phyloP scores from a whole-genome alignment of 2,329 filamentous ascomycete species.

The Phaeosphaeria sp. region DNA sequence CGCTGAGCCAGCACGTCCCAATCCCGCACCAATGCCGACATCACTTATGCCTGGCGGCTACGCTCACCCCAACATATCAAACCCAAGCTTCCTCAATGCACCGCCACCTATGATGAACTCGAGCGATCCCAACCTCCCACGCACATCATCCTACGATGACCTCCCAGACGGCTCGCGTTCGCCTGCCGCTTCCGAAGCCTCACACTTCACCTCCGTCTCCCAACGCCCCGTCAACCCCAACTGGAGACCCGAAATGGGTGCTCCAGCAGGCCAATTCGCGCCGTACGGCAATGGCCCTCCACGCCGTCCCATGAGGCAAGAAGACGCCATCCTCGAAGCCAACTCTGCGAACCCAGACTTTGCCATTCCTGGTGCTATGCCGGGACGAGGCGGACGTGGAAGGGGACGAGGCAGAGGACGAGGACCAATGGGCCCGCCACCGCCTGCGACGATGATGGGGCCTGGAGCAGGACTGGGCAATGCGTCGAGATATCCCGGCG shows the following conservation, averaged over 20 bases:
- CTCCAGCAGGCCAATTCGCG: slow-evolving; percentile 46
- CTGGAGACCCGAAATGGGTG: slow-evolving; percentile 68
- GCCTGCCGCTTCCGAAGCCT: slow-evolving; percentile 76
- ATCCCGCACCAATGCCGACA: slow-evolving; percentile 39
- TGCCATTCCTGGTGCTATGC: slow-evolving; percentile 63
- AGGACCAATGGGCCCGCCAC: slow-evolving; percentile 34
- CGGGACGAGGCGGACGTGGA: slow-evolving; percentile 41
- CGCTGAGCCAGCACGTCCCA: slow-evolving; percentile 56
- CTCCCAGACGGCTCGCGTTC: slow-evolving; percentile 69
- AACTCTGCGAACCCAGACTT: slow-evolving; percentile 80
- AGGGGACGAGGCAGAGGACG: slow-evolving; percentile 36
- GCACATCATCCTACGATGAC: slow-evolving; percentile 66
- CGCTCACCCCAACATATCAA: slow-evolving; percentile 27
- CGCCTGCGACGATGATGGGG: slow-evolving; percentile 33
- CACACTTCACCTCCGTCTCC: slow-evolving; percentile 87
- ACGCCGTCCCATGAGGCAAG: slow-evolving; percentile 56
- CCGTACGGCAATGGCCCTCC: slow-evolving; percentile 29
- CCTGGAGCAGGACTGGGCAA: slow-evolving; percentile 34
- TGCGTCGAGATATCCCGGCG: slow-evolving; percentile 43
- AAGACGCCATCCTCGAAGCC: slow-evolving; percentile 73
- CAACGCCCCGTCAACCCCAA: slow-evolving; percentile 87
- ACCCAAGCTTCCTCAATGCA: slow-evolving; percentile 32
- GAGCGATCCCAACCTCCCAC: slow-evolving; percentile 44
- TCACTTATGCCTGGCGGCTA: slow-evolving; percentile 44
- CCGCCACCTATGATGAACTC: slow-evolving; percentile 21